Conservation (phyloP, 2,329 filamentous ascomycete species). For the Aspergillus novoparasiticus region DNA sequence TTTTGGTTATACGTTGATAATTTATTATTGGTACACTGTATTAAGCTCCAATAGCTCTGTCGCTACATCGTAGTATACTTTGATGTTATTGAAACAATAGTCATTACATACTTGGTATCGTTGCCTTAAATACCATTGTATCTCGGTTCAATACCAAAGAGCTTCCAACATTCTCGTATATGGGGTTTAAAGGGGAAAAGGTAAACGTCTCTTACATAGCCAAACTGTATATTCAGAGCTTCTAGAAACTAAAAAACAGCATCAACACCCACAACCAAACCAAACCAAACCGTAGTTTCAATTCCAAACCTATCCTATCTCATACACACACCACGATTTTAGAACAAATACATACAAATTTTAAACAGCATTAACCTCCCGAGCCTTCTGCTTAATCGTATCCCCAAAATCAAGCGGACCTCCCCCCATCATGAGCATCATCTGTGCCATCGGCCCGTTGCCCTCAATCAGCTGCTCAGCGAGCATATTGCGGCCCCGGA, state of each 20-base stretch:
- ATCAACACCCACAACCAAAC: neutral
- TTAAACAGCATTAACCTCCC: slow-evolving; percentile 11
- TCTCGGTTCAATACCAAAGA: too few relatives aligned
- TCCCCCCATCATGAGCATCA: slow-evolving; percentile 35
- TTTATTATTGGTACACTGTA: too few relatives aligned
- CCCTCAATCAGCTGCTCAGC: slow-evolving; percentile 30
- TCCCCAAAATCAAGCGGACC: slow-evolving; percentile 31
- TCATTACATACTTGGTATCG: too few relatives aligned
- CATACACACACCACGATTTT: neutral
- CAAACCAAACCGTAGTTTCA: neutral
- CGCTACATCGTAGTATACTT: neutral
- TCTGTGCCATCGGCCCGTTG: slow-evolving; percentile 22
- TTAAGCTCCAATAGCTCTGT: neutral
- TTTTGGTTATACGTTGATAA: too few relatives aligned
- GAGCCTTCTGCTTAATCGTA: slow-evolving; percentile 29
- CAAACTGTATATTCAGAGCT: neutral
- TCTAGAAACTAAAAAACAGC: neutral
- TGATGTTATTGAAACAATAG: neutral
- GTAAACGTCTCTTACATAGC: neutral
- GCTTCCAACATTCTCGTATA: too few relatives aligned
- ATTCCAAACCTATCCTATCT: neutral
- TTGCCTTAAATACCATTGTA: too few relatives aligned
- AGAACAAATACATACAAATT: neutral
- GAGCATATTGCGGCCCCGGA: slow-evolving; percentile 33
- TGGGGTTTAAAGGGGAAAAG: too few relatives aligned